A percentile compares a stretch with the other conserved stretches of the same genome.
Conservation (phyloP, 768 basidiomycete genomes). For the Peribolospora baueri region DNA sequence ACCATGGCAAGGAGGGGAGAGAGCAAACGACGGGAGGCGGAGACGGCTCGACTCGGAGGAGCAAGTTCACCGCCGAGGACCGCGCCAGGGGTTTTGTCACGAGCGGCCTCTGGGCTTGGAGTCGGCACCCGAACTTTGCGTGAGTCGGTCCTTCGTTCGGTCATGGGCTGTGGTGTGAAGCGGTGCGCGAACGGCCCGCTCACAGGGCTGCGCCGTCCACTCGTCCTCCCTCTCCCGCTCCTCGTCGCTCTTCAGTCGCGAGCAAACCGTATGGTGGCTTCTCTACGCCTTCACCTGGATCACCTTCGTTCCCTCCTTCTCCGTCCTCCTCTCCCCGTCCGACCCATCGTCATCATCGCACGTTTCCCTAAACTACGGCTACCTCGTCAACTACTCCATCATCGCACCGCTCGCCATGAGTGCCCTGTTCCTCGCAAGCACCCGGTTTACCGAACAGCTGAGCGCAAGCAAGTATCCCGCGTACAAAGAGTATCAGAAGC, state of each 20-base stretch:
- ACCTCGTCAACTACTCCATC: constrained; percentile 18
- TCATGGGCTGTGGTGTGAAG: not conserved
- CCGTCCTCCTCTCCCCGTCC: constrained; percentile 29
- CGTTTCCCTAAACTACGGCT: constrained; percentile 9
- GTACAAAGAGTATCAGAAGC: too few relatives aligned
- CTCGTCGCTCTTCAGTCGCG: not conserved
- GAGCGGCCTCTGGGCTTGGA: constrained; percentile 61
- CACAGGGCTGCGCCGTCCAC: constrained; percentile 21
- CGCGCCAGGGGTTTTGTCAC: constrained; percentile 67
- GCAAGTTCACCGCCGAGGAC: constrained; percentile 17
- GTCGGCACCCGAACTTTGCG: constrained; percentile 42
- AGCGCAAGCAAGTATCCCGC: constrained; percentile 43
- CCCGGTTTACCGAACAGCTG: constrained; percentile 56
- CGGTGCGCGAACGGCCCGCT: not conserved
- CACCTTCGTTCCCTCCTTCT: constrained; percentile 17
- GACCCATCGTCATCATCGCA: not conserved
- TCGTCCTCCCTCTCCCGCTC: constrained; percentile 28
- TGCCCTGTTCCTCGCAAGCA: constrained; percentile 50
- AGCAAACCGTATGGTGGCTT: constrained; percentile 1
- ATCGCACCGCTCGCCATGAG: constrained; percentile 39
- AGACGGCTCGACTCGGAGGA: constrained; percentile 39
- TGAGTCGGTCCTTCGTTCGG: not conserved
- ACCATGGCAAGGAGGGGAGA: constrained; percentile 18
- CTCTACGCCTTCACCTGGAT: constrained; percentile 6
- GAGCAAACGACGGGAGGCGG: constrained; percentile 34